A percentile compares a stretch with the other conserved stretches of the same genome.
Evolutionary conservation across 148 eudicot species (phyloP).

Genomic region (Silene conica): DNA sequence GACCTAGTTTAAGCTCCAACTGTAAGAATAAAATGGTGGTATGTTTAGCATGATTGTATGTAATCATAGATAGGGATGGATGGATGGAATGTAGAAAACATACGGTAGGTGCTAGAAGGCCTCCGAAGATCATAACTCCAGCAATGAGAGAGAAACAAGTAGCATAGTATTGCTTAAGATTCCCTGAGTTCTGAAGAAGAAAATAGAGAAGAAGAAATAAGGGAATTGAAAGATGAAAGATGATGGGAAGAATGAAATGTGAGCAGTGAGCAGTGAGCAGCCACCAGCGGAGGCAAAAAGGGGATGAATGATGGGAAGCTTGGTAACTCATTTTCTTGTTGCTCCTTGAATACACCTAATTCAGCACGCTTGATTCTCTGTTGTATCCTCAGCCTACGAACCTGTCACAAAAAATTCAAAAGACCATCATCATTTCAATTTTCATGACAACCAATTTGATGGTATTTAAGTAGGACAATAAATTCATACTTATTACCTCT

Average conservation of each 20-base stretch:
- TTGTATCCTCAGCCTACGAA: slow-evolving; percentile 87
- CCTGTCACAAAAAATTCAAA: slow-evolving; percentile 37
- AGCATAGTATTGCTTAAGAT: slow-evolving; percentile 79
- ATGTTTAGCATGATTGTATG: not conserved
- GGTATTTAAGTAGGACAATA: not conserved
- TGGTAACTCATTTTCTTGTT: slow-evolving; percentile 82
- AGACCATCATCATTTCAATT: too few species aligned
- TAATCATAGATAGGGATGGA: not conserved
- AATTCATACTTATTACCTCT: too few species aligned
- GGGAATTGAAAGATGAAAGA: not conserved
- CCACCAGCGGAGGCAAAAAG: slow-evolving; percentile 94
- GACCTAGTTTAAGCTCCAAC: slow-evolving; percentile 87
- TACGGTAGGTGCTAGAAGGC: slow-evolving; percentile 85
- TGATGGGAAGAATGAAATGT: not conserved
- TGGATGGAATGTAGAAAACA: slow-evolving; percentile 32
- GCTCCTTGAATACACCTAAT: slow-evolving; percentile 60
- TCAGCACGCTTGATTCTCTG: slow-evolving; percentile 81
- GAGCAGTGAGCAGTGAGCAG: too few species aligned
- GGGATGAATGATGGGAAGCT: slow-evolving; percentile 92
- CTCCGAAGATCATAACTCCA: slow-evolving; percentile 75
- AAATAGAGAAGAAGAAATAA: not conserved
- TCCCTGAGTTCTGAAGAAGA: slow-evolving; percentile 68
- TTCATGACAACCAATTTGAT: not conserved
- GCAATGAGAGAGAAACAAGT: slow-evolving; percentile 76
- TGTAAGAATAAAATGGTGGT: slow-evolving; percentile 12